Percentiles rank a stretch among this genome's conserved stretches.
Conservation (phyloP, 305 asterid species). For the Ajuga reptans region DNA sequence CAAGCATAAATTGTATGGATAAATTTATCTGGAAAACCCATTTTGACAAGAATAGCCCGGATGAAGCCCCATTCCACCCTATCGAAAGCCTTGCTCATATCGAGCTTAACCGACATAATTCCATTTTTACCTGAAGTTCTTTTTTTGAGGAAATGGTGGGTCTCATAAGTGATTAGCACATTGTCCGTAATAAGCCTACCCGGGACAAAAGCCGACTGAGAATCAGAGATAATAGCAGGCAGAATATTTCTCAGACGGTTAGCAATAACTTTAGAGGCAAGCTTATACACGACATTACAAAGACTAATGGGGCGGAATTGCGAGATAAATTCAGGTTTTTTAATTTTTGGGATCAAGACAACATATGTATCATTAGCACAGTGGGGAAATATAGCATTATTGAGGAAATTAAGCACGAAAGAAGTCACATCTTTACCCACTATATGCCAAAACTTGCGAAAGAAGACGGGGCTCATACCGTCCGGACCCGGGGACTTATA, state of each 20-base stretch:
- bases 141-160: too few relatives aligned
- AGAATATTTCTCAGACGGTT: neutral
- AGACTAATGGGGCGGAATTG: neutral
- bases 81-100: neutral
- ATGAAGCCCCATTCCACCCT: too few relatives aligned
- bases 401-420: too few relatives aligned
- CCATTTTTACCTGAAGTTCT: too few relatives aligned
- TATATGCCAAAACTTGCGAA: neutral
- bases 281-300: neutral
- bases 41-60: neutral
- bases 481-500: neutral
- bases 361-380: neutral
- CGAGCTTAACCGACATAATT: too few relatives aligned
- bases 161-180: neutral
- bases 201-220: neutral
- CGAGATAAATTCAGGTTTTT: neutral
- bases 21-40: too few relatives aligned
- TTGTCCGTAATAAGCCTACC: neutral
- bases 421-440: neutral
- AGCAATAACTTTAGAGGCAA: neutral
- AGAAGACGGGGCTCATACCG: neutral
- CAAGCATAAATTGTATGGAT: too few relatives aligned
- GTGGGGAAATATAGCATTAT: too few relatives aligned
- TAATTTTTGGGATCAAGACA: neutral
- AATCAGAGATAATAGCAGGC: neutral